Percentiles rank a stretch among this genome's conserved stretches.
phyloP scores from a whole-genome alignment of 352 stramenopile species.

The Lagenidium giganteum region DNA sequence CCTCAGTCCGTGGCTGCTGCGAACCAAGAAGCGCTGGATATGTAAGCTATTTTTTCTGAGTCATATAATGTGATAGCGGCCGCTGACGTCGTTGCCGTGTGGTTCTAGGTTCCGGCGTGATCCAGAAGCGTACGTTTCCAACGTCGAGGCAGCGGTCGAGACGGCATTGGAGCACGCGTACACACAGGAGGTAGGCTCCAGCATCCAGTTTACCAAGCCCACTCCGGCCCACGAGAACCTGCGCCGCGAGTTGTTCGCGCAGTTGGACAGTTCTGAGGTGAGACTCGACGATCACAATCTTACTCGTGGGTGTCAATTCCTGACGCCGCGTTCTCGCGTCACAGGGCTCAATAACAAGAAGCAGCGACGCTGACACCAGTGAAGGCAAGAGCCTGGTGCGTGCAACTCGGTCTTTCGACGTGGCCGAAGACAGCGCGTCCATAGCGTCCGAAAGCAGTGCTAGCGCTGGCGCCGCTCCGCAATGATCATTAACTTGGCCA shows the following conservation, averaged over 20 bases:
- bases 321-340: no score
- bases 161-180: conserved; percentile 93
- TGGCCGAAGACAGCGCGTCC: no score
- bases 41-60: conserved; percentile 45
- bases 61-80: neutral
- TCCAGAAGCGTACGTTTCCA: conserved; percentile 83
- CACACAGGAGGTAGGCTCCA: conserved; percentile 90
- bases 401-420: no score
- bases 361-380: no score
- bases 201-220: conserved; percentile 81
- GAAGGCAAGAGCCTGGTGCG: no score
- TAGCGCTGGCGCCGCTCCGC: no score
- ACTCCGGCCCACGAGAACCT: conserved; percentile 78
- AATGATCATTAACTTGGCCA: no score
- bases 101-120: conserved; percentile 71
- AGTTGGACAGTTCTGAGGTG: conserved; percentile 31
- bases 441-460: no score
- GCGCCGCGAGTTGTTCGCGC: conserved; percentile 73
- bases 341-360: no score
- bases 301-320: no score
- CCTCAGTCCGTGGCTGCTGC: conserved; percentile 40
- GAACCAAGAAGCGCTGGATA: conserved; percentile 81
- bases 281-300: no score
- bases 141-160: conserved; percentile 89
- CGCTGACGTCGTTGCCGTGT: no score